A percentile compares a stretch with the other conserved stretches of the same genome.
These are phyloP conservation scores for Pyrenochaeta sp. DNA, from an alignment of 2,329 filamentous ascomycete species.

Conservation along the genomic window DNA sequence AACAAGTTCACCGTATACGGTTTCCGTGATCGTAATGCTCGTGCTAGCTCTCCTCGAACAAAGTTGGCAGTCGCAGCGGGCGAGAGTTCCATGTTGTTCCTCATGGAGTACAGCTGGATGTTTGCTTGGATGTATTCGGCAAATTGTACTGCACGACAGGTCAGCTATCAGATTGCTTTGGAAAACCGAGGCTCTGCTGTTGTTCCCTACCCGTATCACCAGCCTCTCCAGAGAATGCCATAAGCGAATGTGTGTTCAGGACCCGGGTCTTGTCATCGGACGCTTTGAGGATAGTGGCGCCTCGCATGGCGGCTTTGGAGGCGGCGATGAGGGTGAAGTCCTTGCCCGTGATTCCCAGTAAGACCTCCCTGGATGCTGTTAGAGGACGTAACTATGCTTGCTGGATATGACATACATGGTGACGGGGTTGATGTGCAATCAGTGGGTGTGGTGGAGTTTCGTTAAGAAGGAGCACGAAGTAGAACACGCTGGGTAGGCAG, in stretches of 20 bases:
- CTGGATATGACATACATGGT: conserved; percentile 38
- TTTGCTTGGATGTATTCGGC: conserved; percentile 99
- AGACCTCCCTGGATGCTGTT: conserved; percentile 80
- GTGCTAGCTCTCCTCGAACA: conserved; percentile 90
- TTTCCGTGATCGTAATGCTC: conserved; percentile 86
- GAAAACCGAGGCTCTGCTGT: not conserved
- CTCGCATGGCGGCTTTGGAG: conserved; percentile 98
- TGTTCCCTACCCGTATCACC: conserved; percentile 80
- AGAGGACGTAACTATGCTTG: conserved; percentile 12
- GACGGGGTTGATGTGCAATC: conserved; percentile 21
- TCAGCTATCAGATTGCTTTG: conserved; percentile 7
- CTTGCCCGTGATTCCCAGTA: conserved; percentile 97
- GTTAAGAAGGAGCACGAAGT: not conserved
- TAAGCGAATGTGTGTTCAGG: conserved; percentile 91
- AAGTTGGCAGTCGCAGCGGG: conserved; percentile 90
- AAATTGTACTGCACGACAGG: conserved; percentile 78
- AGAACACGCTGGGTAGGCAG: not conserved
- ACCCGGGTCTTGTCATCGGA: conserved; percentile 94
- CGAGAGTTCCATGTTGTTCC: conserved; percentile 90
- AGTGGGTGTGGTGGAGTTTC: conserved; percentile 7
- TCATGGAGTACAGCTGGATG: conserved; percentile 97
- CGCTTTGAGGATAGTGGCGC: conserved; percentile 92
- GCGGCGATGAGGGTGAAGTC: conserved; percentile 98
- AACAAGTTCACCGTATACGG: conserved; percentile 98
- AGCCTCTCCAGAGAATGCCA: conserved; percentile 95